Percentiles rank a stretch among this genome's conserved stretches.
Conservation (phyloP, 768 basidiomycete genomes). For the Xerocomellus amylosporus region DNA sequence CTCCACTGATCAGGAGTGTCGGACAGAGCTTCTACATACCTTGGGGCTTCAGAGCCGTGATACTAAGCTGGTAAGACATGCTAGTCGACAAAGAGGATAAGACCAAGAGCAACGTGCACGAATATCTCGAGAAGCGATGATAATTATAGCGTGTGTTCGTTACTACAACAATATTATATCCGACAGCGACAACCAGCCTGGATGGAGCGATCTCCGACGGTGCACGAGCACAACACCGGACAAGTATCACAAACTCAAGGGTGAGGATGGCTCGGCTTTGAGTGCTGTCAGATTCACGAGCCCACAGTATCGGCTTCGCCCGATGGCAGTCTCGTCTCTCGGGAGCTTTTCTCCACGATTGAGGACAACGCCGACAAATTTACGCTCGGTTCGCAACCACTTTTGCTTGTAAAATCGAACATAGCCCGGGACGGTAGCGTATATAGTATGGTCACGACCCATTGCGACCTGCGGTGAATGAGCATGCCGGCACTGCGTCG, state of each 20-base stretch:
- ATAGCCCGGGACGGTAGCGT: conserved; percentile 84
- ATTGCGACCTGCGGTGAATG: conserved; percentile 64
- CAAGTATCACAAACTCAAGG: conserved; percentile 5
- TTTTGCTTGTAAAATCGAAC: conserved; percentile 92
- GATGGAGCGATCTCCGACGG: background rate
- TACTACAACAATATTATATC: conserved; percentile 18
- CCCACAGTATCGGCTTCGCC: conserved; percentile 84
- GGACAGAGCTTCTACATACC: conserved; percentile 28
- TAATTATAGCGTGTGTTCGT: conserved; percentile 18
- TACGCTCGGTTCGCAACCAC: conserved; percentile 68
- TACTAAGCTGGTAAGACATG: conserved; percentile 39
- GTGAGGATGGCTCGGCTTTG: conserved; percentile 14
- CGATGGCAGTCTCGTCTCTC: conserved; percentile 65
- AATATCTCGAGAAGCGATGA: background rate
- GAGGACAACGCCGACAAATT: conserved; percentile 81
- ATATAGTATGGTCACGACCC: conserved; percentile 94
- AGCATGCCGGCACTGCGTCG: background rate
- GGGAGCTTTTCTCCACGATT: conserved; percentile 84
- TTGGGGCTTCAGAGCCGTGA: conserved; percentile 37
- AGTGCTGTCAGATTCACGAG: conserved; percentile 60
- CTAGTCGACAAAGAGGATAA: background rate
- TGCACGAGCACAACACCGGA: background rate
- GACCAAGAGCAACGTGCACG: background rate
- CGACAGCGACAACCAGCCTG: background rate
- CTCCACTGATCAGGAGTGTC: background rate